phyloP scores from a whole-genome alignment of 176 grass and related monocot genomes.

The Zea luxurians region DNA sequence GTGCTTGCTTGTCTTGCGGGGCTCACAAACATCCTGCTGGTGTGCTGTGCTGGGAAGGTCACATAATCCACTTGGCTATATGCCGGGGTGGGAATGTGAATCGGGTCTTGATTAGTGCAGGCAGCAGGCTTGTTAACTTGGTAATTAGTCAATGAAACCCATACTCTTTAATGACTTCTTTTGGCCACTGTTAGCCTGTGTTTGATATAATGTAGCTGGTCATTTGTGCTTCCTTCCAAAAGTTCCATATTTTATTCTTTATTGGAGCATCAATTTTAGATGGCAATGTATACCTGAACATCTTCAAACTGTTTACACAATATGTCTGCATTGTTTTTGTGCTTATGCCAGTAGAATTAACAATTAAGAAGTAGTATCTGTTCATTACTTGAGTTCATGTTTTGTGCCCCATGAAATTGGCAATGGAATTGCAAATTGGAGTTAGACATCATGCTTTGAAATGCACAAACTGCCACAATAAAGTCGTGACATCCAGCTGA shows the following conservation, averaged over 20 bases:
- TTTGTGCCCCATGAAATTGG: neutral
- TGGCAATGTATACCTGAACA: neutral
- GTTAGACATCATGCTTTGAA: conserved; percentile 6
- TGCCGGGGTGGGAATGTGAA: neutral
- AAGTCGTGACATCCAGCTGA: neutral
- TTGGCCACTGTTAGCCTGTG: neutral
- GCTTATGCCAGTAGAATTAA: neutral
- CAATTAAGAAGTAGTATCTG: neutral
- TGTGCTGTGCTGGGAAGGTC: conserved; percentile 2
- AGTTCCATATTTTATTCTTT: neutral
- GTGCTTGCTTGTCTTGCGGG: neutral
- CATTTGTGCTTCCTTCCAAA: neutral
- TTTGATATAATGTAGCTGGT: neutral
- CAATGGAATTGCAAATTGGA: neutral
- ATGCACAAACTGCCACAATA: neutral
- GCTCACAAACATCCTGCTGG: neutral
- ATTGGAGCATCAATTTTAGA: neutral
- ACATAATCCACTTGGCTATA: conserved; percentile 14
- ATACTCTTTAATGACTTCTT: conserved; percentile 1
- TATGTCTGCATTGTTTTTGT: conserved; percentile 7
- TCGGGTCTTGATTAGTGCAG: neutral
- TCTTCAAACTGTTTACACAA: conserved; percentile 12
- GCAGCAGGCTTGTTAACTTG: conserved; percentile 23
- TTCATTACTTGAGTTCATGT: neutral
- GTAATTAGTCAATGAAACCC: conserved; percentile 22